These are phyloP conservation scores for Xerocomellus dryophilus DNA, from an alignment of 768 basidiomycete species.

Conservation along the genomic window DNA sequence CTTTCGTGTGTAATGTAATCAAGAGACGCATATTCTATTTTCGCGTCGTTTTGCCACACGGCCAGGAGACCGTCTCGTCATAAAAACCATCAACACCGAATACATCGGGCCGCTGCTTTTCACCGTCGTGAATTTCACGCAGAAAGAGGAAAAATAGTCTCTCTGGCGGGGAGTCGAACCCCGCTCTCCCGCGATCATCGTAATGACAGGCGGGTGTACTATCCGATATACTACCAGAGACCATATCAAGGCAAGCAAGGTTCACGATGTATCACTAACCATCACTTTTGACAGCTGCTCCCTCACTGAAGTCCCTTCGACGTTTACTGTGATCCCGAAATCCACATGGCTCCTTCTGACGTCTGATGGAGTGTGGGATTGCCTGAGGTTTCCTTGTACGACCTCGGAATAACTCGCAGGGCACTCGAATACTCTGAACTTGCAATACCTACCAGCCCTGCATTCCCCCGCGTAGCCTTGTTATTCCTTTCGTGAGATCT, in stretches of 20 bases:
- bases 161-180: conserved; percentile 49
- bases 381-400: too few species aligned
- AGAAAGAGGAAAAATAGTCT: conserved; percentile 12
- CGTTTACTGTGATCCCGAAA: too few species aligned
- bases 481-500: too few species aligned
- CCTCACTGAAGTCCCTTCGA: too few species aligned
- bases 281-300: too few species aligned
- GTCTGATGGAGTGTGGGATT: too few species aligned
- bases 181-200: conserved; percentile 37
- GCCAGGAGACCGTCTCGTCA: background rate
- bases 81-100: background rate
- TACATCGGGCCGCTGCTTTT: background rate
- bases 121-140: background rate
- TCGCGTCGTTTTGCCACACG: background rate
- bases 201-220: conserved; percentile 49
- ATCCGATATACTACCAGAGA: conserved; percentile 51
- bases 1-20: background rate
- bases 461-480: too few species aligned
- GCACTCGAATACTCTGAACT: too few species aligned
- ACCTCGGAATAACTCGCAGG: too few species aligned
- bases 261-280: background rate
- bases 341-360: too few species aligned
- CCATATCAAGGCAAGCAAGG: rapidly evolving
- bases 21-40: background rate
- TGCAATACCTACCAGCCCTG: too few species aligned